Evolutionary conservation across 177 flowering plant genomes (phyloP), one percentile per base, ranked within the genome.

Genomic region (Vitis hybrid): DNA sequence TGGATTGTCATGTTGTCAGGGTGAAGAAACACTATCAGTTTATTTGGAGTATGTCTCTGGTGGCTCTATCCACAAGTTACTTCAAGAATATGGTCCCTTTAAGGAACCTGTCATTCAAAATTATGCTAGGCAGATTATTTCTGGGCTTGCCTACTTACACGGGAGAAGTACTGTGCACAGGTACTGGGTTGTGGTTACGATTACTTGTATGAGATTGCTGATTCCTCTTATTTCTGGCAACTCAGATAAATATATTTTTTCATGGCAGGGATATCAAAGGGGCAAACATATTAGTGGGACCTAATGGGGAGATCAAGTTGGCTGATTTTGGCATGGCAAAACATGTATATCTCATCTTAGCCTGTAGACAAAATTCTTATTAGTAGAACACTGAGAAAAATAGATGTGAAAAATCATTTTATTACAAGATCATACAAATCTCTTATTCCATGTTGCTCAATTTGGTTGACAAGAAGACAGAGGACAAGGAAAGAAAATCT

Each of bases 291-390:
- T 81, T 95, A 66, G 99, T 95, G 2, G 98, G 81, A 82, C 97
- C 99, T 49, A 90, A 87, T 82, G 99, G 98, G 64, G 98, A 91
- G 80, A 78, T 95, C 79, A 95, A 95, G 87, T 86, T 95, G 63
- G 98, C 92, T 14, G 99, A 95, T 74, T 95, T 95, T 78, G 99
- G 99, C 81, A 90, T 95, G 98, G 99, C 99, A 48, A 95, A 95
- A 78, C 98, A 91, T 84, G 99, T 95, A 91, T 10, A 82, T 67
- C 52, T 70, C 55, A 46, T 65, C 55, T 66, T 27, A 32, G 59
- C 70, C 69, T 49, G 14, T 52, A n/a, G 9, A 53, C 17, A 48
- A 50, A 2, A 48, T 52, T 3, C 35, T 50, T 50, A 56, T 10
- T 70, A 11, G 21, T 48, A 21, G 24, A 4, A 54, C 17, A 9